Conservation (phyloP, 768 basidiomycete species). For the Cystofilobasidium capitatum region DNA sequence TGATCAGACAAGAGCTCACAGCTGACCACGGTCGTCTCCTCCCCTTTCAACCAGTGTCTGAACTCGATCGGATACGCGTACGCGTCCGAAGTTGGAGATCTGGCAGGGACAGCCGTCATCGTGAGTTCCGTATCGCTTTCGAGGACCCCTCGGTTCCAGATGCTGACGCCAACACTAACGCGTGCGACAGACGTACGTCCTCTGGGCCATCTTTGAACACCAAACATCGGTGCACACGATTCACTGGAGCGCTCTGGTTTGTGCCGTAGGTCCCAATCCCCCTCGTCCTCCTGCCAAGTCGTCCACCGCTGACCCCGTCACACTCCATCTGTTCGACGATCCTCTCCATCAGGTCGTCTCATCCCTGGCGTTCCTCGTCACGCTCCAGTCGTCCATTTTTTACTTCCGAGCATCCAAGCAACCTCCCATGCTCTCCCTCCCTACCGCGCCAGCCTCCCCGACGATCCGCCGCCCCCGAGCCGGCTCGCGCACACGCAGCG, state of each 20-base stretch:
- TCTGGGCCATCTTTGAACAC: conserved; percentile 76
- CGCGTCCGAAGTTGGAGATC: conserved; percentile 77
- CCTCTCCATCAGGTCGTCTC: conserved; percentile 63
- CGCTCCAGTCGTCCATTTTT: not conserved
- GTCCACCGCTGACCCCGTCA: not conserved
- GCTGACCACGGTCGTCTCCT: too few species aligned
- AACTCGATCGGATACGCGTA: conserved; percentile 58
- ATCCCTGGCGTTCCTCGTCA: conserved; percentile 69
- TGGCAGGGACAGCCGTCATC: conserved; percentile 68
- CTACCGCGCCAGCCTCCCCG: not conserved
- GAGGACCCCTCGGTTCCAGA: not conserved
- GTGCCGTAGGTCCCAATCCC: conserved; percentile 5
- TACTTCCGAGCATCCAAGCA: not conserved
- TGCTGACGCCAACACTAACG: not conserved
- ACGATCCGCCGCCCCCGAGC: not conserved
- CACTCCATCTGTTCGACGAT: not conserved
- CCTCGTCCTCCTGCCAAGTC: not conserved
- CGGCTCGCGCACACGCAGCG: not conserved
- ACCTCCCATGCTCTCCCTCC: not conserved
- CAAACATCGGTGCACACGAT: conserved; percentile 62
- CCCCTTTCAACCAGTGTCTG: conserved; percentile 8
- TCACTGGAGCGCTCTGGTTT: conserved; percentile 74
- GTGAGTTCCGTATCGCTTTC: not conserved
- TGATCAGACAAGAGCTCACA: too few species aligned
- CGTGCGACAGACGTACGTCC: conserved; percentile 64